Evolutionary conservation across 2,329 filamentous ascomycete species (phyloP), one percentile per base, ranked within the genome.

Genomic region (Cercospora brassicicola): DNA sequence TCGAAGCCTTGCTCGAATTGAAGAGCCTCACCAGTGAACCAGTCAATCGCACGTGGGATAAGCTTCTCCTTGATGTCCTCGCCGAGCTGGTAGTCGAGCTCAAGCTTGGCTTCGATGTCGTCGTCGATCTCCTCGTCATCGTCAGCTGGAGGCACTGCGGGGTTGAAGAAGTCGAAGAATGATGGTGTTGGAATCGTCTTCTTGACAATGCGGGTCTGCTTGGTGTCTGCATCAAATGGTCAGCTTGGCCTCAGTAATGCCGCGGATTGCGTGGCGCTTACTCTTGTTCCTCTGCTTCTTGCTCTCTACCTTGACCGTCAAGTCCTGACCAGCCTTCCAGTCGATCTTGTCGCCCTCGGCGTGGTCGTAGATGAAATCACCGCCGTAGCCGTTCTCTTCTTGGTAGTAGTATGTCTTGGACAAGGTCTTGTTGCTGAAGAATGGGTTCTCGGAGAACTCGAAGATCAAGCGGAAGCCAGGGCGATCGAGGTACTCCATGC

Each of bases 261-360:
- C 26, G 7, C 15, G 5, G n/a, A 26, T 31, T 36, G 36, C n/a
- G 4, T 8, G 57, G 36, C 51, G 80, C 88, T 84, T 86, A 99
- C 95, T 98, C 89, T 98, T 99, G 85, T 99, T 99, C 73, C 95
- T 89, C 85, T 99, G 95, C 87, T 99, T 99, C 89, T 99, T 99
- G 87, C 93, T 96, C 87, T 99, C 95, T 69, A 98, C 85, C 74
- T 92, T 90, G 73, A 98, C 91, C 56, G 95, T 99, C 75, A 99
- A 85, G 78, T 99, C 95, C 82, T 96, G 93, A 77, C 91, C 91
- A 9, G 89, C 84, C 84, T 96, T 95, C 95, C 95, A 99, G 76
- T 97, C 91, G 77, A 99, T 96, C 87, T 96, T 95, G 81, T 97
- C 92, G 73, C 96, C 95, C 81, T 99, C 94, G 67, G 96, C 95